phyloP scores from a whole-genome alignment of 768 basidiomycete genomes.

The Tricholoma sp. region DNA sequence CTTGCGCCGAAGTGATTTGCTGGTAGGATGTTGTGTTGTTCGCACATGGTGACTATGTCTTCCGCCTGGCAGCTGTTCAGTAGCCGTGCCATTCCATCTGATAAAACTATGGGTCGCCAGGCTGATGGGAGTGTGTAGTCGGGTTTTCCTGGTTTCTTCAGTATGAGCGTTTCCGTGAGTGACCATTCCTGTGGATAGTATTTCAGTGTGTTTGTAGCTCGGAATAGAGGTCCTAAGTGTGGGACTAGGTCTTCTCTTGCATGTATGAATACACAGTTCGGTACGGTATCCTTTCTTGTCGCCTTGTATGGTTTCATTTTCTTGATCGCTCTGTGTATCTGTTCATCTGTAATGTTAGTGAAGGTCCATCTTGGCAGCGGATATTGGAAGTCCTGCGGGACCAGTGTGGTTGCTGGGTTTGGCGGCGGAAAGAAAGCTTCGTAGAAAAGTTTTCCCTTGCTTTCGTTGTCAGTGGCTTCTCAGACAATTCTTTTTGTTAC shows the following conservation, averaged over 20 bases:
- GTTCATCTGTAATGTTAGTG: not conserved
- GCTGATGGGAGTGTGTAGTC: not conserved
- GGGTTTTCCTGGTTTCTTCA: not conserved
- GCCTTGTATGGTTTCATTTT: slow-evolving; percentile 1
- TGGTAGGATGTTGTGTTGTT: not conserved
- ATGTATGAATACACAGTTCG: not conserved
- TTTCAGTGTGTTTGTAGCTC: not conserved
- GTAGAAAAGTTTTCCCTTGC: not conserved
- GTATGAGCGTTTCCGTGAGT: not conserved
- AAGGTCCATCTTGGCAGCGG: not conserved
- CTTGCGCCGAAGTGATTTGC: not conserved
- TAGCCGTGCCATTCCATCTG: no score
- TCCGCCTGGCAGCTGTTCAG: no score
- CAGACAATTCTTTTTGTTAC: not conserved
- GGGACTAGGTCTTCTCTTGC: not conserved
- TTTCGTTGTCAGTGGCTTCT: not conserved
- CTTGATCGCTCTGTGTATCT: not conserved
- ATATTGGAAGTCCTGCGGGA: not conserved
- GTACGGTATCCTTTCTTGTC: not conserved
- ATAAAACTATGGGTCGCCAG: no score
- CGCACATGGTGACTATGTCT: no score
- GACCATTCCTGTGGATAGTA: not conserved
- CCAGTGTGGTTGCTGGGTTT: not conserved
- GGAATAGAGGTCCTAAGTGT: not conserved
- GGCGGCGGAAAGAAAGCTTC: not conserved